Base-by-base conservation (phyloP, 768 basidiomycete species). In the Tulasnella calospora region DNA sequence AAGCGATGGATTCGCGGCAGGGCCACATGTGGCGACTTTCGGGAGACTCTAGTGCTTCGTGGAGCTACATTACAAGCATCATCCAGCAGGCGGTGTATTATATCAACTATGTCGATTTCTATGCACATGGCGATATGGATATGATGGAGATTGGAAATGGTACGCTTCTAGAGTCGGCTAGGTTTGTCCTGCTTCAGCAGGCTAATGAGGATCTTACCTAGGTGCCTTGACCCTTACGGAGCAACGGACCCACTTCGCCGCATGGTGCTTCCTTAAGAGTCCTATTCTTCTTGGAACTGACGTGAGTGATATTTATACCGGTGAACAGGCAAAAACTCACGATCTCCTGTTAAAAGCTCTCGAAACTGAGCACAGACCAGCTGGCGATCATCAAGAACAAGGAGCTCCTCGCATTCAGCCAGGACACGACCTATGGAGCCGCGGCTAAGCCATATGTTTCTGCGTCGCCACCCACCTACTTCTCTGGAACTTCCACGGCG, bases 51-150 rank as follows among this genome's bases (percentile, higher is more conserved):
- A 88, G 86, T 67, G 81, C 88, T 0, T 85, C 86, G 4, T 89
- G 89, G 89, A 84, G 84, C 15, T 89, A 86, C 80, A 87, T 90
- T 69, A 86, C 85, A 9, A 84, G 82, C 23, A 86, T 88, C 80
- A 87, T 89, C 44, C 82, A 77, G 6, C 85, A 82, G 27, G 89
- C 89, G 78, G 87, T 86, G 13, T 81, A 83, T 21, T 83, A 87
- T 80, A 80, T 88, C 23, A 83, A 85, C 23, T 83, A 84, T 27
- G 83, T 87, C 79, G 83, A 87, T 74, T 90, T 89, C 80, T 86
- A 82, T 55, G 84, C 86, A 0, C 89, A 89, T 80, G 89, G 89
- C 78, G 89, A 90, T 78, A 89, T 89, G 88, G 89, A 89, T 81
- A 89, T 89, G 88, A 80, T 81, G 80, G 80, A 80, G 27, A 55